These are phyloP conservation scores for Hibiscus trionum DNA, from an alignment of 345 rosid species.

Conservation along the genomic window DNA sequence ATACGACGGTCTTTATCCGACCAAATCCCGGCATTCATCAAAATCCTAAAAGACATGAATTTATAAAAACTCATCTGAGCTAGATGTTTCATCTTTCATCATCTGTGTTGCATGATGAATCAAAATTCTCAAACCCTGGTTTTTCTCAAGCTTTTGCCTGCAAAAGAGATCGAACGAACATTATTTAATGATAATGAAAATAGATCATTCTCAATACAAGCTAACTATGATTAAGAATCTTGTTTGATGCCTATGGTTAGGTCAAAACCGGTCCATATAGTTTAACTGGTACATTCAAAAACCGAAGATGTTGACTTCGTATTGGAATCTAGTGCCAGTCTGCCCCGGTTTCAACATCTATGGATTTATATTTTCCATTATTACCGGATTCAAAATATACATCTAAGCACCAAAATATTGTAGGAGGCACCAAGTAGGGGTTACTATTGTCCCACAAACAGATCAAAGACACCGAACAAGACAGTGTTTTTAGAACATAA, in stretches of 20 bases:
- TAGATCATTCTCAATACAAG: not conserved
- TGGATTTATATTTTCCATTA: not conserved
- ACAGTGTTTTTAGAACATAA: not conserved
- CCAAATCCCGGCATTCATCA: not conserved
- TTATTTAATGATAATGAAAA: not conserved
- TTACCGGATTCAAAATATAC: not conserved
- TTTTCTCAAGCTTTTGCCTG: conserved; percentile 7
- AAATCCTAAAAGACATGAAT: not conserved
- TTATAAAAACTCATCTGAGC: not conserved
- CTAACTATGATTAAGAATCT: not conserved
- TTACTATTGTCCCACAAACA: not conserved
- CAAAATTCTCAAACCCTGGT: not conserved
- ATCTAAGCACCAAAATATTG: conserved; percentile 1
- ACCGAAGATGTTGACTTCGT: not conserved
- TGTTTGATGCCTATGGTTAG: not conserved
- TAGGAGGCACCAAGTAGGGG: not conserved
- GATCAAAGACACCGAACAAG: not conserved
- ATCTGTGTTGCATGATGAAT: conserved; percentile 3
- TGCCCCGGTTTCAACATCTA: not conserved
- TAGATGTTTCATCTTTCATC: not conserved
- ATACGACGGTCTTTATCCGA: not conserved
- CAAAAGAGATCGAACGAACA: not conserved
- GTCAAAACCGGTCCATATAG: not conserved
- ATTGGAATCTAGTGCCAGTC: not conserved
- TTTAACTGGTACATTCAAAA: not conserved